These are phyloP conservation scores for Syncephalastrum monosporum DNA, from an alignment of 371 early-diverging fungal species.

Conservation along the genomic window DNA sequence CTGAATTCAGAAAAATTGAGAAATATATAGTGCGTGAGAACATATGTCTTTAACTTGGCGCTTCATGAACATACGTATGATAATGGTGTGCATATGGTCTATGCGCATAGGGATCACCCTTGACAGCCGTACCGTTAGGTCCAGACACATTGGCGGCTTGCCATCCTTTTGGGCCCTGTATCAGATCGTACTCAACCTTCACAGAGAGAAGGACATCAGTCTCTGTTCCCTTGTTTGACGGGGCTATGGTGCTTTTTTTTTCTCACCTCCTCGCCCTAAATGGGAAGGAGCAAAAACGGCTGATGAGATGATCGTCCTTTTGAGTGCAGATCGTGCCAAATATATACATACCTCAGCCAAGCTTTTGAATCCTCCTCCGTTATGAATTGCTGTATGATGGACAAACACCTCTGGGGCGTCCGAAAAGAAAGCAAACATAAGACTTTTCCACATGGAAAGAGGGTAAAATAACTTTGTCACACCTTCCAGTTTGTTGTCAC, in stretches of 20 bases:
- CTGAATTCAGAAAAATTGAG: too few species aligned
- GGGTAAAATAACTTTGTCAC: neutral
- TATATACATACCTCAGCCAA: constrained; percentile 66
- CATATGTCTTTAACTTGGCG: neutral
- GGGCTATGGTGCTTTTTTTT: neutral
- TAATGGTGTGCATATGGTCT: constrained; percentile 8
- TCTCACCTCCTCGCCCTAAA: constrained; percentile 49
- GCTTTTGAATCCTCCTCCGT: constrained; percentile 83
- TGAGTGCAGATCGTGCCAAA: constrained; percentile 9
- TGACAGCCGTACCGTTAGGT: constrained; percentile 68
- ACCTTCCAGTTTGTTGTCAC: constrained; percentile 62
- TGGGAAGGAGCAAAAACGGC: neutral
- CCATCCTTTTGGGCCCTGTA: constrained; percentile 80
- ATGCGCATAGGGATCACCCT: constrained; percentile 62
- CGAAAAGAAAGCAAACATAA: too few species aligned
- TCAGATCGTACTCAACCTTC: constrained; percentile 79
- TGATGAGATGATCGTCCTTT: too few species aligned
- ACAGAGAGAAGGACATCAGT: neutral
- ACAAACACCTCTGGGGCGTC: constrained; percentile 70
- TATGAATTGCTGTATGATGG: constrained; percentile 83
- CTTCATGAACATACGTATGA: constrained; percentile 3
- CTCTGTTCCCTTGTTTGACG: neutral
- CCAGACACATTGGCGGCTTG: constrained; percentile 86
- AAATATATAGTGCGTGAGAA: neutral
- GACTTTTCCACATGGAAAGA: neutral